Base-by-base conservation (phyloP, 495 filamentous ascomycete genomes). In the Rhypophila decipiens region DNA sequence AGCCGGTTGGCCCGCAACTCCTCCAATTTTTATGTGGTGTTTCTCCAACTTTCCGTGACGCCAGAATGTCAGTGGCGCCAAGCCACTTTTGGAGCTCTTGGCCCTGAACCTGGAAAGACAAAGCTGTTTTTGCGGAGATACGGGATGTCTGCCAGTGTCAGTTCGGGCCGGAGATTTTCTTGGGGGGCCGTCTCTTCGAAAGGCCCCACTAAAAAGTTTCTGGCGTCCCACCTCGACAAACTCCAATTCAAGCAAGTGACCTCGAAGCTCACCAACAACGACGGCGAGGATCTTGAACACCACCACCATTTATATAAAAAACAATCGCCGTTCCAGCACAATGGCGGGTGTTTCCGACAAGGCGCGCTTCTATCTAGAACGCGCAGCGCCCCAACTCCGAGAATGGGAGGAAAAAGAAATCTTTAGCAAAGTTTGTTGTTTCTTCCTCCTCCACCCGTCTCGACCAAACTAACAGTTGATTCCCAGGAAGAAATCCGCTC, bases 291-390 rank as follows among this genome's bases (percentile, higher is more conserved):
- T 15, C 5, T n/a, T n/a, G 13, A 13, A 31, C 27, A 31, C 13
- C 27, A 31, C 27, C 27, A 31, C 27, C 9, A 39, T 8, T 8
- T 17, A 37, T 37, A 5, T 37, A 11, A 17, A 9, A 5, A 37
- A 15, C 5, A 18, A 9, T 12, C 2, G 19, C 31, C 39, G 33
- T 19, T 34, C 29, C 24, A 12, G 33, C 21, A 74, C 35, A 42
- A 96, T 96, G 90, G 80, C 88, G 1, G 79, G 78, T 37, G 80
- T 88, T 35, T 86, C 85, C 50, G 94, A 98, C 61, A 97, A 96
- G 68, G 91, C 90, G 15, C 86, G 91, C 22, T 96, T 90, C 68
- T 96, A 85, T 63, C 75, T 97, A 37, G 93, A 98, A 69, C 83
- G 88, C 51, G 86, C 86, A 5, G 87, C 95, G 29, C 87, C 90